Evolutionary conservation across 192 early-diverging fungal species (phyloP).

Genomic region (Rhizophagus sp.): DNA sequence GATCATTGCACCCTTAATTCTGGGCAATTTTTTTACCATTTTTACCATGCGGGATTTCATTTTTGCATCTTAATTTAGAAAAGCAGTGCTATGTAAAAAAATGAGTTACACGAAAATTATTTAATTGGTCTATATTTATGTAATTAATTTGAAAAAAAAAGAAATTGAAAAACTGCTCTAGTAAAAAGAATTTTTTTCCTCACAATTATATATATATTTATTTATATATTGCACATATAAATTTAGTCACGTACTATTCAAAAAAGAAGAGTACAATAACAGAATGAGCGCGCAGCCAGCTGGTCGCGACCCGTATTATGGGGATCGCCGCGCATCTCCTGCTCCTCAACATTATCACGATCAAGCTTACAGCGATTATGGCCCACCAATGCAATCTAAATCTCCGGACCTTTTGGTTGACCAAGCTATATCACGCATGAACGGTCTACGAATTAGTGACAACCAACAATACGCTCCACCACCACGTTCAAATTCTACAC

Average conservation of each 20-base stretch:
- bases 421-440: background rate
- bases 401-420: background rate
- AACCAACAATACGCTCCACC: background rate
- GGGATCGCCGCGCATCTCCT: constrained; percentile 1
- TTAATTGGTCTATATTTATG: no score
- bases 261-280: background rate
- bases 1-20: no score
- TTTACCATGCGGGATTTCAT: no score
- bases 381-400: background rate
- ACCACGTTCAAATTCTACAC: background rate
- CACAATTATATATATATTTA: no score
- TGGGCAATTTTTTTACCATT: no score
- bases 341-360: background rate
- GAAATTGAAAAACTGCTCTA: no score
- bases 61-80: no score
- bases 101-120: no score
- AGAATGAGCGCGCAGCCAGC: background rate
- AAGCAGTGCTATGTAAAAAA: no score
- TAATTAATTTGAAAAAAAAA: no score
- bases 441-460: background rate
- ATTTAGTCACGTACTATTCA: background rate
- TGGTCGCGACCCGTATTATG: background rate
- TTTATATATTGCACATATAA: no score
- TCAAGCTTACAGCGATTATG: background rate
- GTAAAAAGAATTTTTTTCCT: no score